phyloP scores from a whole-genome alignment of 129 eudicot species.

The Mikania micrantha region DNA sequence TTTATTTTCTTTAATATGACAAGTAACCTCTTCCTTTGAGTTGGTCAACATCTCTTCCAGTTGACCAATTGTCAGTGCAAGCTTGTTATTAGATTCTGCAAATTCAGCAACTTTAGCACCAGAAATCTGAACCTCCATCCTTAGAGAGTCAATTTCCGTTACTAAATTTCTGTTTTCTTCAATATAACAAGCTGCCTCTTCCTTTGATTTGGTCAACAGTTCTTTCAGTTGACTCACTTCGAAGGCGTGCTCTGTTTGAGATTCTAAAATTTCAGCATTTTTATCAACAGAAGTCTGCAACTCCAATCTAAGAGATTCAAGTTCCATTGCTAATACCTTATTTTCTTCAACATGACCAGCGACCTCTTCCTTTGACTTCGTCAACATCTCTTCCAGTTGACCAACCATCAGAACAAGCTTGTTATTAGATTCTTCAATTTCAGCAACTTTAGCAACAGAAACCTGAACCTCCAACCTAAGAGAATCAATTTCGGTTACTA shows the following conservation, averaged over 20 bases:
- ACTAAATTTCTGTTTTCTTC: not conserved
- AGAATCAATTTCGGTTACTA: conserved; percentile 20
- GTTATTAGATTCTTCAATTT: conserved; percentile 12
- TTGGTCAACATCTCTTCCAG: conserved; percentile 13
- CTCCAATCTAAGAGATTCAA: conserved; percentile 40
- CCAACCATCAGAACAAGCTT: not conserved
- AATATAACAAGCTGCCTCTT: not conserved
- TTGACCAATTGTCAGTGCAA: not conserved
- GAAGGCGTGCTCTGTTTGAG: not conserved
- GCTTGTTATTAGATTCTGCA: not conserved
- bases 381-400: conserved; percentile 10
- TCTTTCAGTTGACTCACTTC: conserved; percentile 1
- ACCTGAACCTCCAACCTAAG: conserved; percentile 42
- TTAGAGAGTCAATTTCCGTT: not conserved
- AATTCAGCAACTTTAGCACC: not conserved
- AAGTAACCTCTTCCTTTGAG: not conserved
- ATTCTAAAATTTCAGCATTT: conserved; percentile 19
- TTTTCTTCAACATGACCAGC: conserved; percentile 10
- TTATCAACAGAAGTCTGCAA: conserved; percentile 35
- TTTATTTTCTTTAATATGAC: not conserved
- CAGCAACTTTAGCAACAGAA: conserved; percentile 23
- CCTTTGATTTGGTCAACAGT: conserved; percentile 1
- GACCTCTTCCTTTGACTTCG: conserved; percentile 18
- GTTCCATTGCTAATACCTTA: not conserved
- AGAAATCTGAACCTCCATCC: not conserved